phyloP scores from a whole-genome alignment of 495 filamentous ascomycete species.

The Haplographium delicatum region DNA sequence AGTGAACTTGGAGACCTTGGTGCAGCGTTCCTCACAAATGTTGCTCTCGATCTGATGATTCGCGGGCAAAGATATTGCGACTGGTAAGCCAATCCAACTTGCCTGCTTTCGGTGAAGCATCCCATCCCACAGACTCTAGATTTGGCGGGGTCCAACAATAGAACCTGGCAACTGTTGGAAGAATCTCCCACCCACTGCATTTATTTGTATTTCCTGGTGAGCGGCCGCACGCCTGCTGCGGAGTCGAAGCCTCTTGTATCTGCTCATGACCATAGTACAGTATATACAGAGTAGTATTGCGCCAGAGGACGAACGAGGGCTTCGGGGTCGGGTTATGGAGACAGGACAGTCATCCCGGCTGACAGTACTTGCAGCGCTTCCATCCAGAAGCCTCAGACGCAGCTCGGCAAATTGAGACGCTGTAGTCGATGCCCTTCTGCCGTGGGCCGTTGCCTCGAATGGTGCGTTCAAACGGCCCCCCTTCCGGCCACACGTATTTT shows the following conservation, averaged over 20 bases:
- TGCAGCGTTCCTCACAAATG: not conserved
- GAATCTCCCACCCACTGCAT: too few species aligned
- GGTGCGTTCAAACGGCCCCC: slow-evolving; percentile 1
- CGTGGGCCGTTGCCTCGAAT: not conserved
- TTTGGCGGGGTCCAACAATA: too few species aligned
- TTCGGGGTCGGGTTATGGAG: not conserved
- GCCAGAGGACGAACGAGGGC: too few species aligned
- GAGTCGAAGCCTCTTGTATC: not conserved
- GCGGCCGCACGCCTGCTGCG: too few species aligned
- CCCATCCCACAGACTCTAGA: not conserved
- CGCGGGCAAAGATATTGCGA: not conserved
- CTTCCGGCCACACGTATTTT: not conserved
- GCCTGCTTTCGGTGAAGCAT: not conserved
- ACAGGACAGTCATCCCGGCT: not conserved
- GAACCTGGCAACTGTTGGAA: too few species aligned
- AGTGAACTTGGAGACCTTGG: not conserved
- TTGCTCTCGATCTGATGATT: not conserved
- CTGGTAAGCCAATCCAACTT: not conserved
- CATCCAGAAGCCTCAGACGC: slow-evolving; percentile 15
- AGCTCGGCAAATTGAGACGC: slow-evolving; percentile 21
- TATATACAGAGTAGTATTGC: too few species aligned
- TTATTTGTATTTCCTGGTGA: too few species aligned
- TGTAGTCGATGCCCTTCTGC: slow-evolving; percentile 14
- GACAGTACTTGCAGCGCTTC: slow-evolving; percentile 16
- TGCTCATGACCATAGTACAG: not conserved